These are phyloP conservation scores for Exutisphaerella laricina DNA, from an alignment of 2,329 filamentous ascomycete genomes.

Conservation along the genomic window DNA sequence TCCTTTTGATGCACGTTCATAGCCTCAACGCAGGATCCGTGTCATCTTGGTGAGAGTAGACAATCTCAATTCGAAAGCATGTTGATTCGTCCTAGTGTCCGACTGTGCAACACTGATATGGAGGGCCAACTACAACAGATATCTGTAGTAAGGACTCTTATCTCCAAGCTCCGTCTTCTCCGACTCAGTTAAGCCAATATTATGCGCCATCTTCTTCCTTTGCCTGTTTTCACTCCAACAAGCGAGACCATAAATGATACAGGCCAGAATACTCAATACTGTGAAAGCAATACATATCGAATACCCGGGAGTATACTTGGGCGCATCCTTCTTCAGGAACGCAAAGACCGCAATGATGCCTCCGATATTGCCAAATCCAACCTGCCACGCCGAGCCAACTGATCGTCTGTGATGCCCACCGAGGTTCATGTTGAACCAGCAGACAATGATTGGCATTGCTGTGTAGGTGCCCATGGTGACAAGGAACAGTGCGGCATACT, in stretches of 20 bases:
- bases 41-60: not conserved
- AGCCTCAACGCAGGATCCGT: too few relatives aligned
- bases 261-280: slow-evolving; percentile 59
- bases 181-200: slow-evolving; percentile 52
- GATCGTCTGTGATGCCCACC: slow-evolving; percentile 46
- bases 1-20: too few relatives aligned
- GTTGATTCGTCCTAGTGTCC: not conserved
- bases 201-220: slow-evolving; percentile 45
- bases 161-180: slow-evolving; percentile 59
- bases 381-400: slow-evolving; percentile 47
- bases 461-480: slow-evolving; percentile 65
- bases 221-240: slow-evolving; percentile 57
- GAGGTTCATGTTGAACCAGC: slow-evolving; percentile 53
- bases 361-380: slow-evolving; percentile 47
- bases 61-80: not conserved
- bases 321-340: slow-evolving; percentile 55
- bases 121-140: slow-evolving; percentile 46
- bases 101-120: not conserved
- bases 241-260: slow-evolving; percentile 54
- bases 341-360: slow-evolving; percentile 49
- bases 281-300: slow-evolving; percentile 70
- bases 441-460: slow-evolving; percentile 71
- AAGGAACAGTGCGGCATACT: slow-evolving; percentile 78
- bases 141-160: slow-evolving; percentile 55
- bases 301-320: slow-evolving; percentile 66